Conservation (phyloP, 75 land plant species). For the Sequoiadendron giganteum region DNA sequence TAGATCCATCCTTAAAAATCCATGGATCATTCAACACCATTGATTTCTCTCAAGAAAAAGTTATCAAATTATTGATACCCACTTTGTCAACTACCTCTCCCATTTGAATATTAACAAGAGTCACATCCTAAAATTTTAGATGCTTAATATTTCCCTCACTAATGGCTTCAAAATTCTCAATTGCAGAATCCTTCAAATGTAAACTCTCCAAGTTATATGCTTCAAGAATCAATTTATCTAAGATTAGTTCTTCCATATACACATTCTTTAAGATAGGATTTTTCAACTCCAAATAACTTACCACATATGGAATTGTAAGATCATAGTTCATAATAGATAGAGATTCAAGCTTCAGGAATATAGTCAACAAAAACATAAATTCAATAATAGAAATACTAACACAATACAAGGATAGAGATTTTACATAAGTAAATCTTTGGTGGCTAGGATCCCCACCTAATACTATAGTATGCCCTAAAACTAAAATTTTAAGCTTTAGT, state of each 20-base stretch:
- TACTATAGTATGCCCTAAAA: slow-evolving; percentile 47
- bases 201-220: slow-evolving; percentile 66
- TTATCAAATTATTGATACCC: too few species aligned
- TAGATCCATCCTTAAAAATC: too few species aligned
- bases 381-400: slow-evolving; percentile 68
- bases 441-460: slow-evolving; percentile 57
- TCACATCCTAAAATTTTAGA: slow-evolving; percentile 67
- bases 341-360: slow-evolving; percentile 63
- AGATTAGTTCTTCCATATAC: slow-evolving; percentile 53
- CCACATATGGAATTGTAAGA: slow-evolving; percentile 49
- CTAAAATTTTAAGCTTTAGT: slow-evolving; percentile 55
- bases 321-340: slow-evolving; percentile 53
- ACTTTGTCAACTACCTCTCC: slow-evolving; percentile 66
- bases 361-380: slow-evolving; percentile 60
- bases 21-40: too few species aligned
- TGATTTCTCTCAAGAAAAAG: too few species aligned
- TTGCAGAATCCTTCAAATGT: slow-evolving; percentile 52
- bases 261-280: slow-evolving; percentile 48
- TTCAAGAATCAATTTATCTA: slow-evolving; percentile 68
- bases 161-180: slow-evolving; percentile 65
- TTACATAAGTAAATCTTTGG: slow-evolving; percentile 64
- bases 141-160: slow-evolving; percentile 54
- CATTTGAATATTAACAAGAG: slow-evolving; percentile 60
- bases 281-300: slow-evolving; percentile 53
- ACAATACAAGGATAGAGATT: slow-evolving; percentile 49